Evolutionary conservation across 805 yeast species (phyloP).

Genomic region (Saccharomycopsis fermentans): DNA sequence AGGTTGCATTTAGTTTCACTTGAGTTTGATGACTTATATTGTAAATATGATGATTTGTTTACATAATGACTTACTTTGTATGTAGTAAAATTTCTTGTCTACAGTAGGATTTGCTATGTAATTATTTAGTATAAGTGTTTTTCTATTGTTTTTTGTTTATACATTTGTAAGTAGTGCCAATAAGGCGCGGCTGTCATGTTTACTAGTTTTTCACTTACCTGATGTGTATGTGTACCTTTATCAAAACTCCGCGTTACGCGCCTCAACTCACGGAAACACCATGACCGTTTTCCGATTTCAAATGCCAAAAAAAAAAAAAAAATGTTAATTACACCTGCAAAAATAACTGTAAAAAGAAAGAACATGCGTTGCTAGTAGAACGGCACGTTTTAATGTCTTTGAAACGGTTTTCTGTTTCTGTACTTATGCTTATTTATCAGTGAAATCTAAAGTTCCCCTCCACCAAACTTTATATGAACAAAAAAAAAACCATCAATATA

Average conservation of each 20-base stretch:
- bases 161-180: too few species aligned
- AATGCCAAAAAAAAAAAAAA: neutral
- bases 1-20: too few species aligned
- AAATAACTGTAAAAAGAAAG: neutral
- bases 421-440: neutral
- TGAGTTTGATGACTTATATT: too few species aligned
- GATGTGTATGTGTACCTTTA: neutral
- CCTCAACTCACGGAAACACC: neutral
- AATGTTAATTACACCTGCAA: neutral
- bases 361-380: neutral
- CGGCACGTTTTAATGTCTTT: neutral
- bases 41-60: too few species aligned
- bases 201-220: neutral
- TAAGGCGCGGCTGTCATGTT: too few species aligned
- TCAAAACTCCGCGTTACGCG: neutral
- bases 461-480: neutral
- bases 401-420: neutral
- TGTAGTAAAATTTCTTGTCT: too few species aligned
- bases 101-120: too few species aligned
- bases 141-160: too few species aligned
- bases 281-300: neutral
- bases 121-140: too few species aligned
- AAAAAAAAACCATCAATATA: neutral
- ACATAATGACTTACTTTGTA: too few species aligned
- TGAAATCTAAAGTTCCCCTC: neutral